Conservation (phyloP, 2,329 filamentous ascomycete genomes). For the Fusarium phyllophilum region DNA sequence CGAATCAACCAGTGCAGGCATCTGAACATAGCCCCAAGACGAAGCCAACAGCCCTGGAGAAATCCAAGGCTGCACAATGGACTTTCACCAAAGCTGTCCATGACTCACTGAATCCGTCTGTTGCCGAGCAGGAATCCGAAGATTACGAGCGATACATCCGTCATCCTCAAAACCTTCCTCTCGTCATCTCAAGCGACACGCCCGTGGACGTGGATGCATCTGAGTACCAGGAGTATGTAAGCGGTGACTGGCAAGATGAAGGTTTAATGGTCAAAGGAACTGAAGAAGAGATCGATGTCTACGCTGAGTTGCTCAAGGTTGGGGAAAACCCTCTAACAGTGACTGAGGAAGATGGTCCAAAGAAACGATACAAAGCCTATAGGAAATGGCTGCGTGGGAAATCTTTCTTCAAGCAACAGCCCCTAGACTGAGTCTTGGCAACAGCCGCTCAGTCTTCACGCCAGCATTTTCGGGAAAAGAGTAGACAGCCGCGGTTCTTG, state of each 20-base stretch:
- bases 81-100: slow-evolving; percentile 87
- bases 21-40: slow-evolving; percentile 50
- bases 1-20: slow-evolving; percentile 27
- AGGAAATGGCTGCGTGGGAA: slow-evolving; percentile 94
- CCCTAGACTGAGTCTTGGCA: slow-evolving; percentile 59
- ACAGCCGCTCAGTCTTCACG: background rate
- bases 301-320: slow-evolving; percentile 79
- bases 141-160: slow-evolving; percentile 91
- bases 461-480: slow-evolving; percentile 31
- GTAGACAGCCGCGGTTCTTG: slow-evolving; percentile 46
- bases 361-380: slow-evolving; percentile 98
- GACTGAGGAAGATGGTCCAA: slow-evolving; percentile 83
- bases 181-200: slow-evolving; percentile 78
- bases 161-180: slow-evolving; percentile 87
- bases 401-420: slow-evolving; percentile 93
- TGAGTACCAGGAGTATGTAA: slow-evolving; percentile 85
- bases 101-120: slow-evolving; percentile 85
- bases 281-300: slow-evolving; percentile 63
- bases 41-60: slow-evolving; percentile 73
- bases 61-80: slow-evolving; percentile 85
- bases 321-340: slow-evolving; percentile 88
- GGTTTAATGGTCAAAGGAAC: slow-evolving; percentile 63
- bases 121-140: slow-evolving; percentile 78
- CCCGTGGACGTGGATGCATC: slow-evolving; percentile 66
- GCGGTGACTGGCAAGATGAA: slow-evolving; percentile 72